Evolutionary conservation across 345 rosid species (phyloP).

Genomic region (Camelina laxa): DNA sequence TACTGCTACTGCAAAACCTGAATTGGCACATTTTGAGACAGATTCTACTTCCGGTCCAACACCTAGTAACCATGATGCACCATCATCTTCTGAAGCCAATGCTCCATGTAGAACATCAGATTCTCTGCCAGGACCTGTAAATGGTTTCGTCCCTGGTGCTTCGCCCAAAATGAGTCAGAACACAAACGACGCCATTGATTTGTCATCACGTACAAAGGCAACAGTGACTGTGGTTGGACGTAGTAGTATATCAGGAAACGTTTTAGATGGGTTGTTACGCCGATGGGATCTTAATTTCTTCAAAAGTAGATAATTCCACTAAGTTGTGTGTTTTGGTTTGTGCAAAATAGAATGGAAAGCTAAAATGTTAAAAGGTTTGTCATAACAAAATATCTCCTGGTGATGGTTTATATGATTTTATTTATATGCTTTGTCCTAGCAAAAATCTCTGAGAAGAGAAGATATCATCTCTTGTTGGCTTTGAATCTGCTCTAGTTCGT

Average conservation of each 20-base stretch:
- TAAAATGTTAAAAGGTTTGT: conserved; percentile 30
- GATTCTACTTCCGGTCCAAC: conserved; percentile 39
- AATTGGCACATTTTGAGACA: conserved; percentile 37
- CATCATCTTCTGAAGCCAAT: conserved; percentile 29
- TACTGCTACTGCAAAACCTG: conserved; percentile 35
- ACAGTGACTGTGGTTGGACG: conserved; percentile 73
- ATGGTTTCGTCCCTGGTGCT: conserved; percentile 31
- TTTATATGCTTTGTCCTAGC: conserved; percentile 13
- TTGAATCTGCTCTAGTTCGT: background rate
- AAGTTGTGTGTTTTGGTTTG: conserved; percentile 54
- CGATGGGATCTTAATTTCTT: conserved; percentile 88
- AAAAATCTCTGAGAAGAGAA: background rate
- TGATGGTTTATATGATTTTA: conserved; percentile 22
- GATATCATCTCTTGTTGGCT: conserved; percentile 19
- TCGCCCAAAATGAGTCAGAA: conserved; percentile 44
- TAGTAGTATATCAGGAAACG: conserved; percentile 63
- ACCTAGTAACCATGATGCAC: conserved; percentile 27
- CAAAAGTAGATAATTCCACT: conserved; percentile 49
- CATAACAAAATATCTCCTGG: conserved; percentile 19
- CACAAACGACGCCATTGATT: conserved; percentile 53
- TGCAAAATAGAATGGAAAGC: conserved; percentile 32
- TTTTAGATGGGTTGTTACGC: conserved; percentile 82
- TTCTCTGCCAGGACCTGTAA: conserved; percentile 44
- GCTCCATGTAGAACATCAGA: conserved; percentile 22
- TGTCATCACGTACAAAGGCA: conserved; percentile 78